Conservation (phyloP, 345 rosid genomes). For the Fremontodendron californicum region DNA sequence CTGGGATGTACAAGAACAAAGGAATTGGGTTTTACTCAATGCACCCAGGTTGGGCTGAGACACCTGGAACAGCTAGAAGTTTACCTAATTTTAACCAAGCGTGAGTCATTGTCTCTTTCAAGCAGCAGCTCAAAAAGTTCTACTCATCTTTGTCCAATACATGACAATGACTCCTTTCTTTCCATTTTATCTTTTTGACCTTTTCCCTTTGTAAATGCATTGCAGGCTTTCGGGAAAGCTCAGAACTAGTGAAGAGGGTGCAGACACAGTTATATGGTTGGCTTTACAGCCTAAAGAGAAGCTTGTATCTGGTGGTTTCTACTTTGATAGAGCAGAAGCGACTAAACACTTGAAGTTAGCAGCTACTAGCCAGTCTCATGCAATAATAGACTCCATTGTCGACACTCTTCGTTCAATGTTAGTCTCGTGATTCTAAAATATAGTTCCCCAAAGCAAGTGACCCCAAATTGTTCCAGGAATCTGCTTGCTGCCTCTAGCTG, state of each 20-base stretch:
- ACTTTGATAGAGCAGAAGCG: slow-evolving; percentile 84
- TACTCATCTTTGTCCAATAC: neutral
- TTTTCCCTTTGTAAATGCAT: neutral
- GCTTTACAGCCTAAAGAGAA: slow-evolving; percentile 80
- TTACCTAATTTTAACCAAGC: slow-evolving; percentile 52
- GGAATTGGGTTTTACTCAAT: slow-evolving; percentile 81
- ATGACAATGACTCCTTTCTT: neutral
- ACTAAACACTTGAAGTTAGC: slow-evolving; percentile 66
- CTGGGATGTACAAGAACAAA: slow-evolving; percentile 57
- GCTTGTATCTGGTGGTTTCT: slow-evolving; percentile 66
- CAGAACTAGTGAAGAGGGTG: slow-evolving; percentile 79
- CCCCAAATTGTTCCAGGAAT: neutral
- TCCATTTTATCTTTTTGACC: neutral
- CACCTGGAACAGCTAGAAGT: slow-evolving; percentile 77
- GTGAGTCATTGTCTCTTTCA: slow-evolving; percentile 26
- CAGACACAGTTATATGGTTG: slow-evolving; percentile 79
- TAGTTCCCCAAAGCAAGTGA: neutral
- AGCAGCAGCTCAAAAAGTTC: neutral
- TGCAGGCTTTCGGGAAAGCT: slow-evolving; percentile 72
- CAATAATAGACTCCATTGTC: slow-evolving; percentile 42
- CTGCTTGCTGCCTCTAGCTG: neutral
- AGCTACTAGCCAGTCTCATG: slow-evolving; percentile 58
- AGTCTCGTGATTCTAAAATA: slow-evolving; percentile 12
- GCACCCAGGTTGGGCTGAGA: slow-evolving; percentile 98
- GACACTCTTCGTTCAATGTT: slow-evolving; percentile 47